Evolutionary conservation across 1,284 basidiomycete species (phyloP), one percentile per base, ranked within the genome.

Genomic region (Boletus smithii): DNA sequence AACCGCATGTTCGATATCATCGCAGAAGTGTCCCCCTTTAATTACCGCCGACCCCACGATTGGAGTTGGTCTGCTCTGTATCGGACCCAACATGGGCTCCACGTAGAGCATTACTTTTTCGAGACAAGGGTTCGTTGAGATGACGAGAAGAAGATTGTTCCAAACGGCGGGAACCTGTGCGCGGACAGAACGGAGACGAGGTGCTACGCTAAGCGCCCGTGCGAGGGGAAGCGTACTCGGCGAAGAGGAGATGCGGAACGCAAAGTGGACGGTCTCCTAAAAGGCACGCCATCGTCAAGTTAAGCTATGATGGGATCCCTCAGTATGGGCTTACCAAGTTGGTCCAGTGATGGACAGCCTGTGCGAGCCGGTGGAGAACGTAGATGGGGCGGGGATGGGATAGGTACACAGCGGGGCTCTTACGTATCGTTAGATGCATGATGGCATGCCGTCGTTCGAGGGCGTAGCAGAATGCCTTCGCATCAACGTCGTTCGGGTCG

Each of bases 111-210:
- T 62, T 45, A 79, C 69, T 40, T 68, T 67, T 46, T 76, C 64
- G 30, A 79, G 61, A 4, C 54, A 42, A 0, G 69, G 66, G 50
- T 79, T 79, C 8, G 57, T 32, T 22, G 73, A 70, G n/a, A 78
- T 62, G 30, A 66, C 46, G 43, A 76, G 66, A 46, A 79, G 64
- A 20, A 72, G 53, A 17, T 68, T 63, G 56, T 73, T 80, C 76
- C 78, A 79, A 0, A 76, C 59, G 1, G 68, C 67, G 0, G 77
- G 77, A 3, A 76, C 61, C 34, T 71, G 66, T 0, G 77, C 74
- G 29, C 69, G 63, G 45, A 80, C 66, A 1, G 65, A 68, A 43
- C 69, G 73, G 3, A 80, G 60, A 22, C 56, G 53, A 32, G 56
- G 73, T 36, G 58, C 59, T 20, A 46, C 54, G 29, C 71, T 64